phyloP scores from a whole-genome alignment of 2,329 filamentous ascomycete species.

The Arthrinium phaeospermum region DNA sequence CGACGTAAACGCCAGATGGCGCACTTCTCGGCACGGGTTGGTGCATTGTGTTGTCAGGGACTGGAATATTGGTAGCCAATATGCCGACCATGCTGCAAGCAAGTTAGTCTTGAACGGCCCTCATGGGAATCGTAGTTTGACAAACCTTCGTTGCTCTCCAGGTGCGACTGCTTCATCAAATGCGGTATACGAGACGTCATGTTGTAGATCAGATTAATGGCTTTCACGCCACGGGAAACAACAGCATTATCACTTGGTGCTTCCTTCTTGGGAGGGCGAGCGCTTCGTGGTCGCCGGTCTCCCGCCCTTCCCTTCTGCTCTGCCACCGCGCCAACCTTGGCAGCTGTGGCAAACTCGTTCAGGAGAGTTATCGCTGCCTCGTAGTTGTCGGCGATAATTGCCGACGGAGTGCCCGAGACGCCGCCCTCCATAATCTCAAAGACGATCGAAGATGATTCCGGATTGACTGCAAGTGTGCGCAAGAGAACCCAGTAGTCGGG shows the following conservation, averaged over 20 bases:
- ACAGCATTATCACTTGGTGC: constrained; percentile 71
- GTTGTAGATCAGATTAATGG: constrained; percentile 80
- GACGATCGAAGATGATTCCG: constrained; percentile 75
- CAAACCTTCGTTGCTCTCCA: constrained; percentile 82
- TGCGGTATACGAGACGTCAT: constrained; percentile 82
- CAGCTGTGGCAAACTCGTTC: constrained; percentile 88
- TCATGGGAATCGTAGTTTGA: background rate
- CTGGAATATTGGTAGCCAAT: constrained; percentile 95
- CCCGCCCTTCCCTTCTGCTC: constrained; percentile 63
- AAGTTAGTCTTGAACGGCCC: constrained; percentile 29
- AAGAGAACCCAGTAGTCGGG: constrained; percentile 97
- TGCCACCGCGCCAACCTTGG: constrained; percentile 71
- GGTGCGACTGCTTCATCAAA: constrained; percentile 90
- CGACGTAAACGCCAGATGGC: constrained; percentile 84
- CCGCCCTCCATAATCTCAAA: constrained; percentile 87
- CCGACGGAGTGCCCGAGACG: constrained; percentile 74
- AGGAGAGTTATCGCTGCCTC: constrained; percentile 83
- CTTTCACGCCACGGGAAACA: constrained; percentile 78
- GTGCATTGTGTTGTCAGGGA: constrained; percentile 88
- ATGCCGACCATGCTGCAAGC: constrained; percentile 86
- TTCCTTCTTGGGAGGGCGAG: constrained; percentile 54
- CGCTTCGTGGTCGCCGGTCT: constrained; percentile 54
- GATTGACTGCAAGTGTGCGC: constrained; percentile 71
- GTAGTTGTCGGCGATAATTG: constrained; percentile 95
- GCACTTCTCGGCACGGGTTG: constrained; percentile 91